Evolutionary conservation across 345 rosid genomes (phyloP), one percentile per base, ranked within the genome.

Genomic region (Trapa bicornis): DNA sequence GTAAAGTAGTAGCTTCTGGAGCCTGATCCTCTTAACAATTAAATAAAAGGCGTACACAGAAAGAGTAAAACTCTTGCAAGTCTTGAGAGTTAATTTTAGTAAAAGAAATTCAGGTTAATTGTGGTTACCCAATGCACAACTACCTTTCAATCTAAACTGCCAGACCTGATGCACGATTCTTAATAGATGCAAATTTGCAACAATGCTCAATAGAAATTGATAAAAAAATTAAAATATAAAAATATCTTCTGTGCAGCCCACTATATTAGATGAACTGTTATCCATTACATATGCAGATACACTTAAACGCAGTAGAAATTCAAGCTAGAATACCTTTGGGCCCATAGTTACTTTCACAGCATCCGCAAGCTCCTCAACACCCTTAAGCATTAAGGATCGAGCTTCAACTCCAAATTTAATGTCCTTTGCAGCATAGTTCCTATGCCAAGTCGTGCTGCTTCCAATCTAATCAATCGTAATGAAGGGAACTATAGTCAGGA

Each of bases 271-370:
- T 22, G 29, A 22, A 22, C 29, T 22, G 0, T 22, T 22, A 22
- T 22, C 29, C 29, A 22, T 22, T 22, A 22, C 29, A 22, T 22
- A 22, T 22, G 29, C 29, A 22, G 29, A 22, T 22, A 22, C 33
- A 1, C 22, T 54, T 22, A 5, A 22, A n/a, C 11, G 35, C 61
- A 22, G 2, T 57, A 22, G 43, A 13, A 12, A 45, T 39, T 66
- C 65, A 43, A 37, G 60, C 48, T 41, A 39, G 2, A 33, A 57
- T 74, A 95, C 99, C 97, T 95, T 95, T 45, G 99, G 99, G 47
- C 97, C 99, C 96, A 91, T 91, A 41, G 99, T 94, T 70, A 94
- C 96, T 82, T 75, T 83, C 64, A 91, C 97, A 3, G 97, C 89
- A 76, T 91, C 96, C 47, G 96, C 96, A 14, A 94, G 93, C 71